Conservation (phyloP, 2,329 filamentous ascomycete genomes). For the Aspergillus sp. region DNA sequence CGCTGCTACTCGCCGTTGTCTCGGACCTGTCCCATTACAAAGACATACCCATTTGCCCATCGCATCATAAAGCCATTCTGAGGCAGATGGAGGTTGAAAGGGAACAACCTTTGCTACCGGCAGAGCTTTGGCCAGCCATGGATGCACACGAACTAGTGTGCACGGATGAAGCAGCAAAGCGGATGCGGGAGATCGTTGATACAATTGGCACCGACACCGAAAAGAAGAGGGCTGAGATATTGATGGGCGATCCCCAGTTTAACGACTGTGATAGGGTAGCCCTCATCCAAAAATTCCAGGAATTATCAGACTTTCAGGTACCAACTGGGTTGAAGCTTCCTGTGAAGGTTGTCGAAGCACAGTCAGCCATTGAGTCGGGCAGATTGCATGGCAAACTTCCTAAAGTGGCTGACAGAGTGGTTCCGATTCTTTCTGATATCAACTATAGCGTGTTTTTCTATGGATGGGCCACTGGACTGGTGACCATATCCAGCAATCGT, state of each 20-base stretch:
- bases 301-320: conserved; percentile 50
- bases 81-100: conserved; percentile 63
- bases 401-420: conserved; percentile 38
- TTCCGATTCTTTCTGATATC: conserved; percentile 51
- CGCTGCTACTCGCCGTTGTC: conserved; percentile 66
- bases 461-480: conserved; percentile 61
- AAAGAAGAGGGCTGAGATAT: conserved; percentile 53
- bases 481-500: conserved; percentile 68
- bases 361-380: conserved; percentile 32
- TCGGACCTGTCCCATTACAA: conserved; percentile 66
- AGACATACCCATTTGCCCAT: conserved; percentile 41
- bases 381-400: conserved; percentile 40
- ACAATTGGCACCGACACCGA: conserved; percentile 61
- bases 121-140: conserved; percentile 60
- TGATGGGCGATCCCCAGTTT: conserved; percentile 49
- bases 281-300: conserved; percentile 34
- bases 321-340: conserved; percentile 57
- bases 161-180: conserved; percentile 59
- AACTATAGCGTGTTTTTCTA: conserved; percentile 68
- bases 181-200: conserved; percentile 63
- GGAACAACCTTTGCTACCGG: conserved; percentile 55
- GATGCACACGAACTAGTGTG: conserved; percentile 56
- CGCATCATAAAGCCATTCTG: conserved; percentile 56
- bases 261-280: conserved; percentile 24
- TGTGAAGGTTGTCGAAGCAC: conserved; percentile 51